Percentiles rank a stretch among this genome's conserved stretches.
Evolutionary conservation across 371 early-diverging fungal species (phyloP).

Genomic region (Syncephalastrum contaminatum): DNA sequence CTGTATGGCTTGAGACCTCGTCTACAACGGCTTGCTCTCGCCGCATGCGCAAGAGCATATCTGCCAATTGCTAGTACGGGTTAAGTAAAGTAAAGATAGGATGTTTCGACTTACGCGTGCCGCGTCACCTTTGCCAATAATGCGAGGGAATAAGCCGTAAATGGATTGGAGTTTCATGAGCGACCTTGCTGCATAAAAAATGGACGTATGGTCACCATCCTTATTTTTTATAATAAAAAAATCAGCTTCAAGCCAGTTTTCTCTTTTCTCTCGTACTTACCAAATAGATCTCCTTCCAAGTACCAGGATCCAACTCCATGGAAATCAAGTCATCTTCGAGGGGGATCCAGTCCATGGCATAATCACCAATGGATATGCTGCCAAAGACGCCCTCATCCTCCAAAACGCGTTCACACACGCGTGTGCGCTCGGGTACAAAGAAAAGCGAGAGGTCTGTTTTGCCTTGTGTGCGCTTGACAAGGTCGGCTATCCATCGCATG

Average conservation of each 20-base stretch:
- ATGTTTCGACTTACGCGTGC: conserved; percentile 55
- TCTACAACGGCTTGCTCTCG: conserved; percentile 70
- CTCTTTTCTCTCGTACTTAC: conserved; percentile 26
- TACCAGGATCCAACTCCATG: conserved; percentile 74
- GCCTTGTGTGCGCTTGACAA: conserved; percentile 36
- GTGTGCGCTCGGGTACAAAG: conserved; percentile 86
- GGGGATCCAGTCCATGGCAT: conserved; percentile 87
- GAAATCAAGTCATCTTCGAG: conserved; percentile 90
- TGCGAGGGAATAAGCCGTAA: conserved; percentile 85
- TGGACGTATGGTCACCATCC: conserved; percentile 82
- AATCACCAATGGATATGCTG: conserved; percentile 82
- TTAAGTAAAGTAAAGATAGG: not conserved
- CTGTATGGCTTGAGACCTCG: conserved; percentile 40
- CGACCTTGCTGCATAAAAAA: conserved; percentile 80
- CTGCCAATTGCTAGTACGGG: conserved; percentile 59
- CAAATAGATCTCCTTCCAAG: conserved; percentile 82
- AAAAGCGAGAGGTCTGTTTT: conserved; percentile 67
- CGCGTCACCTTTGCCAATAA: conserved; percentile 87
- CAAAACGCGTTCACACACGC: conserved; percentile 83
- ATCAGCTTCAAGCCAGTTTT: not conserved
- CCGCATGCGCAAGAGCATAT: conserved; percentile 82
- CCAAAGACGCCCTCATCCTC: conserved; percentile 92
- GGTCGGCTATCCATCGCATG: conserved; percentile 81
- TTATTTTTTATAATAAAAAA: conserved; percentile 10
- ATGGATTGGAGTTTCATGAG: conserved; percentile 85